Conservation (phyloP, 202 grass and related monocot species). For the Dendrocalamus latiflorus region DNA sequence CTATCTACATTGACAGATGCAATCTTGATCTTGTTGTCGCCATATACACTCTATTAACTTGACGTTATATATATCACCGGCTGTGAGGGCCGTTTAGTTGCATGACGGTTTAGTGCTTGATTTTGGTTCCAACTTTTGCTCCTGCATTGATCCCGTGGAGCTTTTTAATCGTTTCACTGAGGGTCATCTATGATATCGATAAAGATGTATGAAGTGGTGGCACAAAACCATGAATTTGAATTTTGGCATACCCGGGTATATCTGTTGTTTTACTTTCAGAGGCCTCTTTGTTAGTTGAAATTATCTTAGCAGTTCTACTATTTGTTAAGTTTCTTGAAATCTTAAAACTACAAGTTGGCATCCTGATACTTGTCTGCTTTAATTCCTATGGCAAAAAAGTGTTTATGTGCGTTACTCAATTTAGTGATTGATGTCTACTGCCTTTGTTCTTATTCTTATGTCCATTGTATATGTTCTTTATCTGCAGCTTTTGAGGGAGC, state of each 20-base stretch:
- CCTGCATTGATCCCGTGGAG: not conserved
- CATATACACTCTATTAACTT: not conserved
- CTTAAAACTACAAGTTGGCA: not conserved
- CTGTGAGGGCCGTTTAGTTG: not conserved
- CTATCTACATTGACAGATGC: not conserved
- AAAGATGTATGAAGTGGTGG: not conserved
- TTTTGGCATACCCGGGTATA: not conserved
- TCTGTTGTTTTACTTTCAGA: not conserved
- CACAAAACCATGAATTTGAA: not conserved
- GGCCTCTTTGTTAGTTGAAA: not conserved
- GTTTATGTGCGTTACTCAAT: not conserved
- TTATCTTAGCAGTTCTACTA: not conserved
- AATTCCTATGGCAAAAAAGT: not conserved
- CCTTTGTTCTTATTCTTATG: constrained; percentile 23
- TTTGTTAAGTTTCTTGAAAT: not conserved
- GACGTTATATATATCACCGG: not conserved
- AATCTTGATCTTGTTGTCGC: not conserved
- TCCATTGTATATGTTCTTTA: constrained; percentile 5
- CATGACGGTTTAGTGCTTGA: not conserved
- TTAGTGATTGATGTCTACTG: not conserved
- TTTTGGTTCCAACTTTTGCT: not conserved
- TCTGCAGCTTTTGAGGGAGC: constrained; percentile 70
- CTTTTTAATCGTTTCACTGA: not conserved
- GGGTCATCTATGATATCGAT: not conserved
- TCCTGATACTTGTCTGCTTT: not conserved